Base-by-base conservation (phyloP, 108 stramenopile genomes). In the Asterionellopsis glacialis region DNA sequence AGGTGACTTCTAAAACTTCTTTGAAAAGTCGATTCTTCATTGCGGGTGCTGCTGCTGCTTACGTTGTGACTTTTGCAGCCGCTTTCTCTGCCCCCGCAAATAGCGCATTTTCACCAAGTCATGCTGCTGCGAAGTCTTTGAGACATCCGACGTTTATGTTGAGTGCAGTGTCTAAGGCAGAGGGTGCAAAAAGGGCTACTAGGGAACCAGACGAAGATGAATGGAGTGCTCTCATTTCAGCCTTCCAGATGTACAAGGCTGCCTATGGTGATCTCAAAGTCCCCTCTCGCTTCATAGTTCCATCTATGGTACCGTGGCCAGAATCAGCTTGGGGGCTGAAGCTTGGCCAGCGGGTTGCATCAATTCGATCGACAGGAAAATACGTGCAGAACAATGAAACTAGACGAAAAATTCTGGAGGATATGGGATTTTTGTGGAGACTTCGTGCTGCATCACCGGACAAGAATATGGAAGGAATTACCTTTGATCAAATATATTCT, bases 251-350 rank as follows among this genome's bases (percentile, higher is more conserved):
- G 65, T 95, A 97, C 76, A 89, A 91, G 64, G 85, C 82, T 23
- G 82, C 88, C 5, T 84, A 90, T 66, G 94, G 93, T 9, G 80
- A 95, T 65, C 60, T 97, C 52, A 85, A 88, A 64, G 94, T 94
- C 9, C 89, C 92, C 16, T 48, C 65, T 48, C 65, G 81, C 28
- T 94, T 94, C 75, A 80, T 93, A 21, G 87, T 93, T 28, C 92
- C 92, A 24, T 72, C 72, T 15, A 75, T 82, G 74, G 59, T 73
- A 44, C 92, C 92, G 54, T 93, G 92, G 92, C 92, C 92, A 81
- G 77, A 80, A 61, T 10, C 80, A 22, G 81, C 85, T 27, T 88
- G 87, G 85, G 81, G 66, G 41, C 57, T 90, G 68, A 82, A 80
- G 62, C 76, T 94, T 12, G 92, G 92, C 16, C 78, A 81, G 58